Evolutionary conservation across 2,329 filamentous ascomycete species (phyloP), one percentile per base, ranked within the genome.

Genomic region (Pseudocercospora macadamiae): DNA sequence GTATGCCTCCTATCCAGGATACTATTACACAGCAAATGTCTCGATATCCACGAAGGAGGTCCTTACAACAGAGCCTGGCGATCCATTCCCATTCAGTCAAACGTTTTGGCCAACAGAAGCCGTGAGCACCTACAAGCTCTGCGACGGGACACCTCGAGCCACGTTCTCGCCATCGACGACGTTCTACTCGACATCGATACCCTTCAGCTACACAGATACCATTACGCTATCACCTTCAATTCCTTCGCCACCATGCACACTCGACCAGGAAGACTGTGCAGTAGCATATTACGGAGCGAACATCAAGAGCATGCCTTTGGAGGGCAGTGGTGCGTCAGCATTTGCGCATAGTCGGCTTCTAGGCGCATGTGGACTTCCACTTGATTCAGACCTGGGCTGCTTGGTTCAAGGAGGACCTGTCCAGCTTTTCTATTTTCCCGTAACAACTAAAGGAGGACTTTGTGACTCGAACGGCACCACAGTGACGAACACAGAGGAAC

Each of bases 71-170:
- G 34, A 42, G 28, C 37, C 18, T 19, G 23, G 16, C 16, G 19
- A 32, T 34, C 37, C 28, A 18, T 36, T 21, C 23, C 53, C 54
- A 1, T 51, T 19, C 19, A 51, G 39, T 21, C 39, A 36, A 5
- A 61, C 61, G 7, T 44, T 53, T 16, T 63, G 57, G 21, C 60
- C 55, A 9, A 45, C 49, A 21, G 21, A 28, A 2, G 36, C 8
- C 6, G 37, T 60, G 1, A 54, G 49, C 36, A 54, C 57, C 2
- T 67, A 66, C 34, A 64, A 54, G 12, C 48, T 65, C 1, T 67
- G 65, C 28, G 65, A 67, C 49, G 62, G 63, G 10, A 55, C 55
- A n/a, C 54, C 64, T 2, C 55, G 65, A 23, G 64, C 65, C 2
- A 36, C 62, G 14, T 23, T 55, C 25, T 52, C 49, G 14, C 63